Percentiles rank a stretch among this genome's conserved stretches.
Evolutionary conservation across 164 flowering plant species (phyloP).

Genomic region (Liquidambar formosana): DNA sequence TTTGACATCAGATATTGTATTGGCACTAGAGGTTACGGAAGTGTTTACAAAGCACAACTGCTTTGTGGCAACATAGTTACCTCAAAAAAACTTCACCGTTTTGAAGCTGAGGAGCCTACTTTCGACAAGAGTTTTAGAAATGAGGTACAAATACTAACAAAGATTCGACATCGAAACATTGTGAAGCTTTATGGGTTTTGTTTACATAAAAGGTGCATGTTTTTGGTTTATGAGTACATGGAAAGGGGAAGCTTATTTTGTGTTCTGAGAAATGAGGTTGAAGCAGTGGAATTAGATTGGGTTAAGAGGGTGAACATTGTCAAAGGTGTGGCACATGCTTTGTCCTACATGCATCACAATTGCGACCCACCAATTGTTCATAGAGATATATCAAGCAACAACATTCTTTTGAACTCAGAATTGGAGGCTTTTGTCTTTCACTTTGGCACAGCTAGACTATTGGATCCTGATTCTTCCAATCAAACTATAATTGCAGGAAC

Average conservation of each 20-base stretch:
- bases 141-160: neutral
- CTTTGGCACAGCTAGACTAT: neutral
- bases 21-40: constrained; percentile 25
- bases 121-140: constrained; percentile 4
- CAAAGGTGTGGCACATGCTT: constrained; percentile 11
- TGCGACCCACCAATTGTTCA: constrained; percentile 13
- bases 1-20: constrained; percentile 21
- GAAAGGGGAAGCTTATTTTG: constrained; percentile 19
- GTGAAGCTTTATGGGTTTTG: constrained; percentile 14
- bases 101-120: constrained; percentile 2
- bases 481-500: too few relatives aligned
- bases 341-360: constrained; percentile 15
- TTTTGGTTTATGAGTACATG: constrained; percentile 19
- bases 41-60: constrained; percentile 3
- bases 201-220: constrained; percentile 14
- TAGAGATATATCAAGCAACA: constrained; percentile 19
- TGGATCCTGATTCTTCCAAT: too few relatives aligned
- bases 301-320: too few relatives aligned
- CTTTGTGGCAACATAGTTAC: constrained; percentile 5
- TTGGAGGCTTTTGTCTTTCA: constrained; percentile 13
- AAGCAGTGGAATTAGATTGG: constrained; percentile 2
- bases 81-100: constrained; percentile 4
- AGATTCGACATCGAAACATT: constrained; percentile 7
- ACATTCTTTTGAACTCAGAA: constrained; percentile 14
- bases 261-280: neutral